Conservation (phyloP, 2,329 filamentous ascomycete species). For the Diaporthe sp. region DNA sequence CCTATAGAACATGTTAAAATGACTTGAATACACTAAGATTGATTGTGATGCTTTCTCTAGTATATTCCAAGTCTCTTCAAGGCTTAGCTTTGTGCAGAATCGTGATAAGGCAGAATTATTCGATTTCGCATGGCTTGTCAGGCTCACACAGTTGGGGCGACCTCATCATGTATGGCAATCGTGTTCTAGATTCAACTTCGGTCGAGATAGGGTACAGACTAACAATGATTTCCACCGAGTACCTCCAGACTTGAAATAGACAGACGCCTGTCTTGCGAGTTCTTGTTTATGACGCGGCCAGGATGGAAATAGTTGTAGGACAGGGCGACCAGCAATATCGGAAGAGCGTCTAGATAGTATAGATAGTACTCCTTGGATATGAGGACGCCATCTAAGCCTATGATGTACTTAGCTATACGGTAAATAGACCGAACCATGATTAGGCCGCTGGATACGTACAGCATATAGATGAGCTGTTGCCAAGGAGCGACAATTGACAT, state of each 20-base stretch:
- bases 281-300: background rate
- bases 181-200: too few species aligned
- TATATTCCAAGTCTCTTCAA: too few species aligned
- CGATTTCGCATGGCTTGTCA: too few species aligned
- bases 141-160: too few species aligned
- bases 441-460: constrained; percentile 8
- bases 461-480: background rate
- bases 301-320: constrained; percentile 5
- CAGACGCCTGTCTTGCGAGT: background rate
- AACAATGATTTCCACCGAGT: background rate
- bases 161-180: too few species aligned
- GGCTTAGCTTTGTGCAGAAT: too few species aligned
- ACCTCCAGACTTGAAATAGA: background rate
- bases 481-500: background rate
- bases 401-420: background rate
- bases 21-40: too few species aligned
- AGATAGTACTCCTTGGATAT: constrained; percentile 16
- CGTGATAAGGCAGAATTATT: too few species aligned
- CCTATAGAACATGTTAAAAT: too few species aligned
- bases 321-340: constrained; percentile 8
- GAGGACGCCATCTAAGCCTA: background rate
- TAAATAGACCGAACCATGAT: constrained; percentile 13
- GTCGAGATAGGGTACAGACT: background rate
- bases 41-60: too few species aligned
- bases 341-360: background rate